Conservation (phyloP, 2,329 filamentous ascomycete species). For the Fusarium sp. region DNA sequence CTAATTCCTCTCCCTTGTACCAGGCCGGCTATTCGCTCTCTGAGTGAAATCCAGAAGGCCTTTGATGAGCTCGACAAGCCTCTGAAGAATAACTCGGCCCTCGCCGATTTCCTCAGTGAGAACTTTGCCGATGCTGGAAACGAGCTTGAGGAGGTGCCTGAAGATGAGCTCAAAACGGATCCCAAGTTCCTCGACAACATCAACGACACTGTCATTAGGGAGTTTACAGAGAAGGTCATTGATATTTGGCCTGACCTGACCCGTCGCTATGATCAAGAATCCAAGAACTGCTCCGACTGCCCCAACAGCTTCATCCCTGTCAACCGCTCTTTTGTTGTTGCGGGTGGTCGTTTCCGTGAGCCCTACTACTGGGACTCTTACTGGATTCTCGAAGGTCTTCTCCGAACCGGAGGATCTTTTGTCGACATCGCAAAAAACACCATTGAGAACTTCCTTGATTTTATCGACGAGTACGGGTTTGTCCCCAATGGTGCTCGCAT, state of each 20-base stretch:
- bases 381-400: slow-evolving; percentile 75
- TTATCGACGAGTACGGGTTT: slow-evolving; percentile 74
- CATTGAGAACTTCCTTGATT: slow-evolving; percentile 77
- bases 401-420: slow-evolving; percentile 74
- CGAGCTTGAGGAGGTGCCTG: slow-evolving; percentile 69
- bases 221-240: slow-evolving; percentile 74
- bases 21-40: slow-evolving; percentile 70
- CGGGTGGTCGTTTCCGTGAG: slow-evolving; percentile 78
- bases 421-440: slow-evolving; percentile 74
- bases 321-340: slow-evolving; percentile 77
- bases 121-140: slow-evolving; percentile 75
- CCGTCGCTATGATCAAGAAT: slow-evolving; percentile 66
- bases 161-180: slow-evolving; percentile 65
- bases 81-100: slow-evolving; percentile 71
- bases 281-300: slow-evolving; percentile 68
- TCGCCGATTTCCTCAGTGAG: slow-evolving; percentile 71
- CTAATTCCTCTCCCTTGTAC: slow-evolving; percentile 3
- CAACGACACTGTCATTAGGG: slow-evolving; percentile 68
- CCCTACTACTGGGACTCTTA: slow-evolving; percentile 80
- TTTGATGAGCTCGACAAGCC: slow-evolving; percentile 72
- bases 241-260: slow-evolving; percentile 78
- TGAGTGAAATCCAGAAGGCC: slow-evolving; percentile 71
- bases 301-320: slow-evolving; percentile 75
- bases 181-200: slow-evolving; percentile 70
- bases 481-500: slow-evolving; percentile 76